Evolutionary conservation across 1,284 basidiomycete genomes (phyloP).

Genomic region (Coniferiporia weirii): DNA sequence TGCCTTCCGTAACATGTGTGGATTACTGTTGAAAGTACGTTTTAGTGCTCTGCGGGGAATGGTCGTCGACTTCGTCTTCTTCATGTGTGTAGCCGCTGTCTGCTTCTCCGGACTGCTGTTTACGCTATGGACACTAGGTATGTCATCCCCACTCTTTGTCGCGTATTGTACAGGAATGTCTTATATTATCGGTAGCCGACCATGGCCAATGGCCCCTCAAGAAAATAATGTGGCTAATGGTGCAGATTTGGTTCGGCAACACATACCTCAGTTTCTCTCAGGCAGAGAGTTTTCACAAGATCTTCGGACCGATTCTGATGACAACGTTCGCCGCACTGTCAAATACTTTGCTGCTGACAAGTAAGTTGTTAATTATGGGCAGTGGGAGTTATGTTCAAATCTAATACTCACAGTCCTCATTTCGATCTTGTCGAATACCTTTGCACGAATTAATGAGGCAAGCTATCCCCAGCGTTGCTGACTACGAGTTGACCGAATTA

Average conservation of each 20-base stretch:
- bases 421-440: slow-evolving; percentile 82
- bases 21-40: slow-evolving; percentile 11
- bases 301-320: slow-evolving; percentile 84
- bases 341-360: slow-evolving; percentile 76
- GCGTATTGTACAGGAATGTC: background rate
- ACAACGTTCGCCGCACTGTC: slow-evolving; percentile 78
- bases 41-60: slow-evolving; percentile 60
- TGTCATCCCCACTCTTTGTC: slow-evolving; percentile 18
- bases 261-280: slow-evolving; percentile 65
- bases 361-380: slow-evolving; percentile 36
- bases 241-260: slow-evolving; percentile 83
- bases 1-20: slow-evolving; percentile 8
- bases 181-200: slow-evolving; percentile 28
- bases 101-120: slow-evolving; percentile 86
- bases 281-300: slow-evolving; percentile 74
- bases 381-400: background rate
- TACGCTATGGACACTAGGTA: slow-evolving; percentile 76
- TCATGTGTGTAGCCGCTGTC: slow-evolving; percentile 76
- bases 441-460: slow-evolving; percentile 73
- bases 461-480: slow-evolving; percentile 27
- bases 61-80: slow-evolving; percentile 70
- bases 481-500: background rate
- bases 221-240: slow-evolving; percentile 75
- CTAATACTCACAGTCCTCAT: slow-evolving; percentile 57
- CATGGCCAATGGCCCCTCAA: slow-evolving; percentile 57